Evolutionary conservation across 129 eudicot genomes (phyloP).

Genomic region (Tagetes patula): DNA sequence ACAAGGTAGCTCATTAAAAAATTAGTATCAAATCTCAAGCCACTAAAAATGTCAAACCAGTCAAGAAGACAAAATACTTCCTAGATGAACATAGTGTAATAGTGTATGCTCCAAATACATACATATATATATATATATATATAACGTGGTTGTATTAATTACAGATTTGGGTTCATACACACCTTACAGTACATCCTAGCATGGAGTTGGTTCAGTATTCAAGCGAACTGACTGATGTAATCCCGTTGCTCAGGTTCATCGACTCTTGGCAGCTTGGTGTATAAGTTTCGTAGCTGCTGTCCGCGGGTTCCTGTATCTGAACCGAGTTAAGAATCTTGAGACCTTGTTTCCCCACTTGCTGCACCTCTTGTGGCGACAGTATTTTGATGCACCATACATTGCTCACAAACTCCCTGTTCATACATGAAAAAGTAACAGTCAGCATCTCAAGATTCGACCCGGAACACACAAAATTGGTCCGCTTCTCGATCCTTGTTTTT

Average conservation of each 20-base stretch:
- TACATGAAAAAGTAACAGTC: too few relatives aligned
- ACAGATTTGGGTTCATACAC: conserved; percentile 30
- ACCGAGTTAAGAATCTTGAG: conserved; percentile 59
- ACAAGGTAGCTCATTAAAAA: too few relatives aligned
- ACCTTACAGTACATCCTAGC: conserved; percentile 19
- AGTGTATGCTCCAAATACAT: background rate
- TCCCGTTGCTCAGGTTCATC: conserved; percentile 48
- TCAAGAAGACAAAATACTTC: background rate
- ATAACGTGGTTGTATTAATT: conserved; percentile 39
- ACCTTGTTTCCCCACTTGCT: conserved; percentile 83
- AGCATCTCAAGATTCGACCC: too few relatives aligned
- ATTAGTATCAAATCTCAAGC: too few relatives aligned
- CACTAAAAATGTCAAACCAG: too few relatives aligned
- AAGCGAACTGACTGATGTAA: conserved; percentile 67
- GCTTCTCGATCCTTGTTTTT: too few relatives aligned
- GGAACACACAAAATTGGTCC: too few relatives aligned
- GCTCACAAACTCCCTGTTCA: conserved; percentile 82
- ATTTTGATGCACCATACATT: conserved; percentile 82
- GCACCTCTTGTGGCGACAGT: conserved; percentile 86
- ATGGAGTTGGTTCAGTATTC: conserved; percentile 50
- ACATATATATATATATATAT: conserved; percentile 18
- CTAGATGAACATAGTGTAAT: conserved; percentile 7
- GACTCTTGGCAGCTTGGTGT: conserved; percentile 48
- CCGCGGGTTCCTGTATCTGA: conserved; percentile 43
- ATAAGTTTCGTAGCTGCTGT: conserved; percentile 41